Evolutionary conservation across 106 monocot species (phyloP), one percentile per base, ranked within the genome.

Genomic region (Dactylorhiza incarnata): DNA sequence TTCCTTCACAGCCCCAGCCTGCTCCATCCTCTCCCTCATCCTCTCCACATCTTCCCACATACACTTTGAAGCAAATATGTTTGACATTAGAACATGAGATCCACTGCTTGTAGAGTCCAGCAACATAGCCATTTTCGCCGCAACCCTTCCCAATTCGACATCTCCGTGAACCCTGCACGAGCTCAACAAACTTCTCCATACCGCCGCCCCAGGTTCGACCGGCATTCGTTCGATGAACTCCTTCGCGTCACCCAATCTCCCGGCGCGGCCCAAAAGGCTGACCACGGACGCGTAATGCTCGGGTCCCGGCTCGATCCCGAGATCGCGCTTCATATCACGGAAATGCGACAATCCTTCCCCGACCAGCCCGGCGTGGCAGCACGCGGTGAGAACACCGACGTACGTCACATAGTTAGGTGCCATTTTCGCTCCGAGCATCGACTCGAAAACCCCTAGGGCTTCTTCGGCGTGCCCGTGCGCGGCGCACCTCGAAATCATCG

Each of bases 221-320:
- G 92, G 90, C 87, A 95, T 88, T 14, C 20, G 24, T 69, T 87
- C 84, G 26, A 90, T 90, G 48, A 93, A 87, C 48, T 87, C 83
- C 72, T 86, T 87, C 1, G 96, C 94, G 71, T 89, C 86, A 9
- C 68, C 24, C 56, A 94, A 72, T 59, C 81, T 97, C 43, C 96
- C 93, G 43, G 86, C 78, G 61, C 88, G 75, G 26, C 92, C 92
- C 70, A 95, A 54, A 50, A 93, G 81, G 65, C 73, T 85, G 48
- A 90, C 95, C 47, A 95, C 80, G 63, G 83, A 92, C 76, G 92
- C 86, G 80, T 90, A 90, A 78, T 95, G 95, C 77, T 93, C 92
- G 71, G 87, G 80, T 7, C 90, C 87, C 16, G 89, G 93, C 73
- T 87, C 90, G 70, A 96, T 87, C 17, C 75, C 66, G 58, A 81